Conservation (phyloP, 441 rosid species). For the Erysimum pusillum region DNA sequence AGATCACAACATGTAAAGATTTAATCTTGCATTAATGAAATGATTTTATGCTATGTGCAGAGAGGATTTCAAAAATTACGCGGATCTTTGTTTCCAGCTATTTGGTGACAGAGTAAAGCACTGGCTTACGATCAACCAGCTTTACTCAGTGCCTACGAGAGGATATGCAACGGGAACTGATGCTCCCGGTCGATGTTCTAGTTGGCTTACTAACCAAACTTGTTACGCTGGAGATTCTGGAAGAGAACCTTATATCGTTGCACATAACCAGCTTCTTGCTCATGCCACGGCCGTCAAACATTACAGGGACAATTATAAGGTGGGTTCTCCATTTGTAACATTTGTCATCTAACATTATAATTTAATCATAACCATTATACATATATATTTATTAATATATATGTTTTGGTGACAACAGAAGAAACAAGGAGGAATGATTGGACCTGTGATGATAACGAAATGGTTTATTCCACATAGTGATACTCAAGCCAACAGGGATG, state of each 20-base stretch:
- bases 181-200: constrained; percentile 47
- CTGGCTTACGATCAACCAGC: constrained; percentile 50
- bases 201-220: constrained; percentile 34
- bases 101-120: constrained; percentile 54
- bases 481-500: constrained; percentile 51
- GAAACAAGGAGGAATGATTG: constrained; percentile 70
- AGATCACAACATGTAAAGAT: background rate
- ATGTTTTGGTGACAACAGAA: background rate
- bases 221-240: constrained; percentile 45
- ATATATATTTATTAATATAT: no score
- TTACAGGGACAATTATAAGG: constrained; percentile 33
- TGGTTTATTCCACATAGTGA: constrained; percentile 76
- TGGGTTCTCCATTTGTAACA: background rate
- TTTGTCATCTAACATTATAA: background rate
- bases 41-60: constrained; percentile 6
- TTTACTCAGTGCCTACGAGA: constrained; percentile 32
- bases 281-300: constrained; percentile 38
- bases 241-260: constrained; percentile 43
- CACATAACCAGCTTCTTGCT: constrained; percentile 44
- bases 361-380: background rate
- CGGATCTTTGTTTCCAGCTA: constrained; percentile 47
- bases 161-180: constrained; percentile 43
- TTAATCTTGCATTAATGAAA: background rate
- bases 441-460: constrained; percentile 77
- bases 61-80: constrained; percentile 46